Evolutionary conservation across 768 basidiomycete species (phyloP), one percentile per base, ranked within the genome.

Genomic region (Mycena belliarum): DNA sequence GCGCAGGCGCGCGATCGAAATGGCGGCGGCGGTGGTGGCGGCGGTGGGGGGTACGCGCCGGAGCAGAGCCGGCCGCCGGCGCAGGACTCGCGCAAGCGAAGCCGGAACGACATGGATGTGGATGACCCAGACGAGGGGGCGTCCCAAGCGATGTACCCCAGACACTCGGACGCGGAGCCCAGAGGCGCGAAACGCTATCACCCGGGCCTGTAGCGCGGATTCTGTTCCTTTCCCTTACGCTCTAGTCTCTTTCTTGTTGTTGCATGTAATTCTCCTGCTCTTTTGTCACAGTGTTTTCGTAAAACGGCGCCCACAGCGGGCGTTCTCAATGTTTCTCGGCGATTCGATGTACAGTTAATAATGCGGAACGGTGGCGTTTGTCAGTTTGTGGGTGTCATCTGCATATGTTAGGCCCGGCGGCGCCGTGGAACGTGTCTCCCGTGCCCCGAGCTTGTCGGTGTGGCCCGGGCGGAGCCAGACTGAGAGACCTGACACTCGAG

Each of bases 51-150:
- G n/a, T 57, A 57, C 49, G 59, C 69, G 59, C 67, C 75, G 62
- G 77, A 77, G 65, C 79, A 75, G 68, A 72, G 68, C 60, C 76
- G 71, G 33, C 70, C 75, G 54, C 62, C 72, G 67, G 63, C 73
- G 66, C 18, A 6, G 10, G 82, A 81, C 45, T 69, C 78, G 38
- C 81, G 83, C 69, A 88, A 86, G 68, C 79, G 86, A 54, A 77
- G 73, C 61, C 77, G 83, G 57, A 79, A 80, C 48, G 86, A 88
- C 52, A 84, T 86, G 84, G 86, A 88, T 40, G 75, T 81, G 46
- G 84, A 85, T 53, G 81, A 73, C 44, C 81, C 80, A 26, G 75
- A 80, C 73, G 81, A 82, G 68, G 76, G 73, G 29, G 50, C 49
- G 37, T 23, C 61, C 74, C 66, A 25, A 70, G 70, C 64, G 58